Evolutionary conservation across 75 land plant species (phyloP).

Genomic region (Picea glauca): DNA sequence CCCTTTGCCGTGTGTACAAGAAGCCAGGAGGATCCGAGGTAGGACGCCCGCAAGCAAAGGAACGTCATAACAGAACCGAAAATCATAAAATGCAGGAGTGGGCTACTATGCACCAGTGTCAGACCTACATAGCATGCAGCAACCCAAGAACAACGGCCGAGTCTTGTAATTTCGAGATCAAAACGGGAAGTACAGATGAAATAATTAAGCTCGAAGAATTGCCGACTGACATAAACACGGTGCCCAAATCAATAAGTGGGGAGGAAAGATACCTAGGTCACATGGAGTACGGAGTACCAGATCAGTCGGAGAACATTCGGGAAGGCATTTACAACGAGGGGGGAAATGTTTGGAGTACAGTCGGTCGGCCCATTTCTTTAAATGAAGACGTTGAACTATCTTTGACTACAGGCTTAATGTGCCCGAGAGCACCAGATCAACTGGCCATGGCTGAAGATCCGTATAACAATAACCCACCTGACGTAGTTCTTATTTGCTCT

Average conservation of each 20-base stretch:
- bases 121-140: background rate
- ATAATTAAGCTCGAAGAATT: background rate
- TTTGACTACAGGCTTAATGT: too few relatives aligned
- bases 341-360: background rate
- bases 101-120: background rate
- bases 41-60: slow-evolving; percentile 12
- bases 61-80: background rate
- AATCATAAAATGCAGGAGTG: background rate
- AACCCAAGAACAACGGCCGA: background rate
- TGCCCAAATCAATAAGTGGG: too few relatives aligned
- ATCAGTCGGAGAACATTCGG: background rate
- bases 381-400: background rate
- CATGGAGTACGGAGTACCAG: background rate
- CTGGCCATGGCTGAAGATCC: background rate
- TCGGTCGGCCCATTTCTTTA: too few relatives aligned
- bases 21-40: slow-evolving; percentile 54
- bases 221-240: background rate
- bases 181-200: background rate
- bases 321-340: background rate
- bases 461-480: background rate
- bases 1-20: slow-evolving; percentile 78
- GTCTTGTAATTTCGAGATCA: too few relatives aligned
- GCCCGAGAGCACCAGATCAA: background rate
- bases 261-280: background rate
- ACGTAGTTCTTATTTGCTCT: background rate